A percentile compares a stretch with the other conserved stretches of the same genome.
These are phyloP conservation scores for Isatis lusitanica DNA, from an alignment of 441 rosid species.

Conservation along the genomic window DNA sequence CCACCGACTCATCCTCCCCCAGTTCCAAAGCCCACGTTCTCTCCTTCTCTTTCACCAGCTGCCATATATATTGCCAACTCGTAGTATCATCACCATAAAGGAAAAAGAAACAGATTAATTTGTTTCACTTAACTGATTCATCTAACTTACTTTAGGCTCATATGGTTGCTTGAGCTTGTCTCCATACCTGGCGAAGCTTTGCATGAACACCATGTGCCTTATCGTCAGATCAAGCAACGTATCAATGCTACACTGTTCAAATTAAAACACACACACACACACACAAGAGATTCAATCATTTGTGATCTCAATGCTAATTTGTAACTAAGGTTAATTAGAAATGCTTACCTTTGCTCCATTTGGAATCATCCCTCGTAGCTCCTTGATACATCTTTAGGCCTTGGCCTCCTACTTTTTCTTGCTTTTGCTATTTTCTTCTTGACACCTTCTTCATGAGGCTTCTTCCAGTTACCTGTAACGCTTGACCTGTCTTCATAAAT, in stretches of 20 bases:
- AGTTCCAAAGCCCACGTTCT: conserved; percentile 87
- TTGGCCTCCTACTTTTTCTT: conserved; percentile 79
- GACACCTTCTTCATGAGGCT: conserved; percentile 56
- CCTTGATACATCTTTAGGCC: conserved; percentile 95
- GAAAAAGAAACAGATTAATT: neutral
- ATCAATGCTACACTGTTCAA: conserved; percentile 81
- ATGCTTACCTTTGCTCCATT: conserved; percentile 70
- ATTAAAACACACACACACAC: neutral
- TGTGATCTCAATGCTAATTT: neutral
- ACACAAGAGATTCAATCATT: neutral
- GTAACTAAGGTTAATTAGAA: neutral
- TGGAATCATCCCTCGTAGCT: conserved; percentile 83
- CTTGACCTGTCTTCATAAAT: conserved; percentile 74
- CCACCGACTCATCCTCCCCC: conserved; percentile 56
- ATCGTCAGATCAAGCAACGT: conserved; percentile 75
- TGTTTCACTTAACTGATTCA: no score
- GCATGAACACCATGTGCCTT: conserved; percentile 89
- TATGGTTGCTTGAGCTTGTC: conserved; percentile 69
- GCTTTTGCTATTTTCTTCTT: conserved; percentile 80
- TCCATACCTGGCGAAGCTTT: conserved; percentile 70
- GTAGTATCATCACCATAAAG: neutral
- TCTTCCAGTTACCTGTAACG: conserved; percentile 41
- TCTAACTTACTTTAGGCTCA: conserved; percentile 63
- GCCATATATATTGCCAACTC: neutral
- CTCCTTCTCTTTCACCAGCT: conserved; percentile 58